A percentile compares a stretch with the other conserved stretches of the same genome.
Evolutionary conservation across 257 asterid species (phyloP).

Genomic region (Linaria vulgaris): DNA sequence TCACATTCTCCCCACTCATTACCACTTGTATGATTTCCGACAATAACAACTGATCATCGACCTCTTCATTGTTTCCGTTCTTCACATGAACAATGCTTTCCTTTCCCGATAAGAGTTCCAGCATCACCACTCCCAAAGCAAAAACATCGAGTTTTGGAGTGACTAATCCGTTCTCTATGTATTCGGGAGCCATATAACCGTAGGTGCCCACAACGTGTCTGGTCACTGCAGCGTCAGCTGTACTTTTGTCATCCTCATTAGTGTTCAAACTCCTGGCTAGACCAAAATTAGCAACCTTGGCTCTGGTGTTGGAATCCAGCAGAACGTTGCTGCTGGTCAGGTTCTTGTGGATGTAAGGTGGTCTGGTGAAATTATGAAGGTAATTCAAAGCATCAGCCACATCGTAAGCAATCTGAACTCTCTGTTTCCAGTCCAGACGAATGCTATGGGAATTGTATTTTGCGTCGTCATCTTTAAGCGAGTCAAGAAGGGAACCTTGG

Average conservation of each 20-base stretch:
- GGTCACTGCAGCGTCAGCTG: slow-evolving; percentile 15
- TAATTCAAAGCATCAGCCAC: slow-evolving; percentile 57
- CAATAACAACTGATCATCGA: slow-evolving; percentile 22
- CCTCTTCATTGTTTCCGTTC: neutral
- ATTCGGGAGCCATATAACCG: slow-evolving; percentile 66
- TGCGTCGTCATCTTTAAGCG: slow-evolving; percentile 15
- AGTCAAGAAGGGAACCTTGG: slow-evolving; percentile 43
- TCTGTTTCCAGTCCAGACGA: slow-evolving; percentile 50
- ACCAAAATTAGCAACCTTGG: slow-evolving; percentile 49
- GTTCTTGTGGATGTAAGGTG: slow-evolving; percentile 64
- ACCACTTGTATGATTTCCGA: slow-evolving; percentile 32
- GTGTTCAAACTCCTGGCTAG: slow-evolving; percentile 35
- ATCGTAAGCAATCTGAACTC: slow-evolving; percentile 56
- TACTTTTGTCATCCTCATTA: neutral
- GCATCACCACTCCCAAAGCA: slow-evolving; percentile 49
- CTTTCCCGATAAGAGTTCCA: slow-evolving; percentile 51
- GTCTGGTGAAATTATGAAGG: slow-evolving; percentile 62
- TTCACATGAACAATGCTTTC: slow-evolving; percentile 19
- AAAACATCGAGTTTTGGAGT: slow-evolving; percentile 55
- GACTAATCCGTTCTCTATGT: slow-evolving; percentile 52
- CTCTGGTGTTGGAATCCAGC: slow-evolving; percentile 49
- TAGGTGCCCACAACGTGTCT: slow-evolving; percentile 59
- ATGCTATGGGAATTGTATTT: neutral
- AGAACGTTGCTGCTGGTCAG: slow-evolving; percentile 52
- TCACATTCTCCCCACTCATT: slow-evolving; percentile 43